Evolutionary conservation across 108 stramenopile genomes (phyloP), one percentile per base, ranked within the genome.

Genomic region (Nitzschia sp.): DNA sequence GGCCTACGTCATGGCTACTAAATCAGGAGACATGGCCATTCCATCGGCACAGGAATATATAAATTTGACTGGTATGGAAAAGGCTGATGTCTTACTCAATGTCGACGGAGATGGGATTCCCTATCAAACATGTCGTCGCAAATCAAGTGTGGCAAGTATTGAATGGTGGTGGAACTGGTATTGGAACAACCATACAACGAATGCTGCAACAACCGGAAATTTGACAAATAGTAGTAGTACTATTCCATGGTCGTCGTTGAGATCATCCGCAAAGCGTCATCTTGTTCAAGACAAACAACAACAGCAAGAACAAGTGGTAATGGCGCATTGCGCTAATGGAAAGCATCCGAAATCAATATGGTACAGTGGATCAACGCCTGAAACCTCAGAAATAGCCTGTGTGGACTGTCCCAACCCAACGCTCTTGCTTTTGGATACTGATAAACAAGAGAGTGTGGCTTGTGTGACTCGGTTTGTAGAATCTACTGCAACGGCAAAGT

Each of bases 1-100:
- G 13, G 49, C 78, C 0, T 71, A 73, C 3, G 56, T 85, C 13
- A 82, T 85, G 74, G 81, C 81, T 17, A 85, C 84, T 26, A 81
- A 81, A 71, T 78, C 81, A 27, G 57, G 79, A 18, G 84, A 85
- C 42, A 66, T 85, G 21, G 84, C 84, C 23, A 85, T 85, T 49
- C 84, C 84, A 26, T 61, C 77, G 0, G 30, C 48, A 8, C 48
- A 23, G 25, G 66, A 30, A 3, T 54, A 53, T 34, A 30, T 67
- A 8, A 33, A 66, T 29, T 19, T 54, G 51, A 66, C 65, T 1
- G 64, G 28, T 6, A 23, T 17, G 5, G 27, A 34, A 31, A 31
- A 11, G 8, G 51, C 42, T 33, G 27, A 53, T n/a, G 48, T 66
- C 1, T 2, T 51, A 21, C 49, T 66, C 21, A 29, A 67, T 34